Evolutionary conservation across 1,284 basidiomycete genomes (phyloP).

Genomic region (Tetrapyrgos nigripes): DNA sequence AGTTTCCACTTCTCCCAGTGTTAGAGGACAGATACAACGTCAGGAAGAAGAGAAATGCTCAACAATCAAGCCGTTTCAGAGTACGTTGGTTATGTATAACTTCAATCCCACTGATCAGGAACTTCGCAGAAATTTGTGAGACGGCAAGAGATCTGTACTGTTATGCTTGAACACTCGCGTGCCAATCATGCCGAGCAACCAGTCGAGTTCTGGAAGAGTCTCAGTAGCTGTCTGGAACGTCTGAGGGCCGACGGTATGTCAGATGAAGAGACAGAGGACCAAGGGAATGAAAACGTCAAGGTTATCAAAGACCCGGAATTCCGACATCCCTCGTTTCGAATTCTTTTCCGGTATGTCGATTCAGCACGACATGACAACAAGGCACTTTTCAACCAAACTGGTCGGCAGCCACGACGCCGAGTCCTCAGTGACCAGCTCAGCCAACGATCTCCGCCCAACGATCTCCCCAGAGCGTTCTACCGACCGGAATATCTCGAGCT

Average conservation of each 20-base stretch:
- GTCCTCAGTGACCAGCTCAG: neutral
- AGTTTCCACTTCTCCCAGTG: neutral
- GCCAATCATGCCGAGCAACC: neutral
- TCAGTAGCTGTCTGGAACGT: neutral
- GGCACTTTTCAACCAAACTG: neutral
- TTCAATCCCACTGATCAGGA: neutral
- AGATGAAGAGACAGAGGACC: neutral
- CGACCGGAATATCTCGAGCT: conserved; percentile 2
- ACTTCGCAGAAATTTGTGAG: conserved; percentile 1
- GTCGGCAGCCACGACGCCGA: neutral
- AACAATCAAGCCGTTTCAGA: neutral
- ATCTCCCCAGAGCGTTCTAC: neutral
- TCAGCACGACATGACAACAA: neutral
- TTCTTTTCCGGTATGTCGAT: conserved; percentile 1
- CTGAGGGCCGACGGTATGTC: conserved; percentile 5
- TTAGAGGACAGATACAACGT: neutral
- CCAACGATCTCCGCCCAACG: neutral
- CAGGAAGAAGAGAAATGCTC: neutral
- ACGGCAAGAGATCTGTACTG: neutral
- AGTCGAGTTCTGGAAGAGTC: neutral
- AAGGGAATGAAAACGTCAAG: neutral
- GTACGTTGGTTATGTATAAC: too few species aligned
- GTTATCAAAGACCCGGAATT: neutral
- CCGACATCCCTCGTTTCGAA: conserved; percentile 4
- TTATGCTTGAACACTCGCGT: neutral